These are phyloP conservation scores for Xylaria sp. DNA, from an alignment of 2,329 filamentous ascomycete species.

Conservation along the genomic window DNA sequence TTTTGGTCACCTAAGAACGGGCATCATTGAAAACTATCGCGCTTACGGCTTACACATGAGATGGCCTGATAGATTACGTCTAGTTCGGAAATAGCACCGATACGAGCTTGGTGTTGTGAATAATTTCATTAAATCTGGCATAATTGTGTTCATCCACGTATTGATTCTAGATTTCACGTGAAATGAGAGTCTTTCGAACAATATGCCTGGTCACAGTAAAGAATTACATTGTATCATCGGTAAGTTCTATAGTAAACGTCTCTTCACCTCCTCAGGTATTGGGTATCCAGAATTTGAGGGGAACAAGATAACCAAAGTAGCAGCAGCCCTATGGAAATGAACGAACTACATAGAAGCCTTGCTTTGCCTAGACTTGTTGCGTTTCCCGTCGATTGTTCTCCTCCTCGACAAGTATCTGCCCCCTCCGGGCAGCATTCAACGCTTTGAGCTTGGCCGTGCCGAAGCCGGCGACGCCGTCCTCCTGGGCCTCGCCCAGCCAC, in stretches of 20 bases:
- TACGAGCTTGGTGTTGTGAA: background rate
- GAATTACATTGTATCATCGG: background rate
- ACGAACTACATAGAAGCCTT: background rate
- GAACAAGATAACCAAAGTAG: background rate
- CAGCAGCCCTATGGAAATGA: background rate
- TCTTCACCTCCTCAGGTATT: background rate
- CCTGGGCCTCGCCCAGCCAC: constrained; percentile 91
- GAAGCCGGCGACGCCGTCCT: constrained; percentile 79
- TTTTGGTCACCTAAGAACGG: no score
- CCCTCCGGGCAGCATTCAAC: constrained; percentile 65
- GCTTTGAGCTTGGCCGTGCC: constrained; percentile 87
- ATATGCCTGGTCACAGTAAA: constrained; percentile 1
- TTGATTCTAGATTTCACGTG: constrained; percentile 7
- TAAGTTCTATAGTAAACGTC: background rate
- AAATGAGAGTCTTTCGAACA: constrained; percentile 6
- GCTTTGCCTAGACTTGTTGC: constrained; percentile 22
- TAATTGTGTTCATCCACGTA: constrained; percentile 1
- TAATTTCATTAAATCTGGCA: background rate
- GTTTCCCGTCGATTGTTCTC: constrained; percentile 8
- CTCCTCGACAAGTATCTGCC: constrained; percentile 44
- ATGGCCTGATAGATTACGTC: background rate
- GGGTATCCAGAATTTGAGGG: constrained; percentile 5
- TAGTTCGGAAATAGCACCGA: background rate
- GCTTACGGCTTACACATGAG: background rate
- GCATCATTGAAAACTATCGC: no score